Conservation (phyloP, 139 green algal genomes). For the Dunaliella primolecta region DNA sequence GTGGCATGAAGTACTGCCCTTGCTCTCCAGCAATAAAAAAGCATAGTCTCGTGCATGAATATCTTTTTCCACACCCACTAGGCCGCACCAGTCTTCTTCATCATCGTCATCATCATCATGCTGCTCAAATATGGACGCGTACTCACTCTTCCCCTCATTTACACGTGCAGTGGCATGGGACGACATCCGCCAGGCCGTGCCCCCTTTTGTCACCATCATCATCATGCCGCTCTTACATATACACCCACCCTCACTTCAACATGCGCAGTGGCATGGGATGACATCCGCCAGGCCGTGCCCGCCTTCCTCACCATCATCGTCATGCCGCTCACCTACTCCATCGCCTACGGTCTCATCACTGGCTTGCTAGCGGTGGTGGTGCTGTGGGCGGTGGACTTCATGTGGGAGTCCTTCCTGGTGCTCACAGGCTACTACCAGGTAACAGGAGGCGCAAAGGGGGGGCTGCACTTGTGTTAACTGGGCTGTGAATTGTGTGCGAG, state of each 20-base stretch:
- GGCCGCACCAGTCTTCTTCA: slow-evolving; percentile 76
- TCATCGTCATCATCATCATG: slow-evolving; percentile 68
- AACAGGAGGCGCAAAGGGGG: too few relatives aligned
- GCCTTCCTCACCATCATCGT: slow-evolving; percentile 77
- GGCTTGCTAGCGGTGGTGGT: slow-evolving; percentile 53
- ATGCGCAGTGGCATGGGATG: neutral
- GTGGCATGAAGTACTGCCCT: too few relatives aligned
- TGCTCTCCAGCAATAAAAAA: too few relatives aligned
- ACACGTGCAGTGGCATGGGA: neutral
- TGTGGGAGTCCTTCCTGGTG: neutral
- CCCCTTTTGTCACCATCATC: slow-evolving; percentile 79
- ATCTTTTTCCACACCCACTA: slow-evolving; percentile 12
- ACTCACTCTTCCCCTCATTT: neutral
- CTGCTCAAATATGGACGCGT: too few relatives aligned
- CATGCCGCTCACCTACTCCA: slow-evolving; percentile 77
- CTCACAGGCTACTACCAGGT: neutral
- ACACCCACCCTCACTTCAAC: neutral
- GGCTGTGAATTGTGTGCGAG: neutral
- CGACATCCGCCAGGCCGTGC: slow-evolving; percentile 43
- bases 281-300: slow-evolving; percentile 50
- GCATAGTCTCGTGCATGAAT: too few relatives aligned
- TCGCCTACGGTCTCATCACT: slow-evolving; percentile 70
- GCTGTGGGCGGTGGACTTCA: slow-evolving; percentile 32
- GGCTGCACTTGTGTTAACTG: too few relatives aligned
- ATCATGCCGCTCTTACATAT: slow-evolving; percentile 74